Percentiles rank a stretch among this genome's conserved stretches.
Evolutionary conservation across 2,329 filamentous ascomycete species (phyloP).

Genomic region (Botrytis squamosa): DNA sequence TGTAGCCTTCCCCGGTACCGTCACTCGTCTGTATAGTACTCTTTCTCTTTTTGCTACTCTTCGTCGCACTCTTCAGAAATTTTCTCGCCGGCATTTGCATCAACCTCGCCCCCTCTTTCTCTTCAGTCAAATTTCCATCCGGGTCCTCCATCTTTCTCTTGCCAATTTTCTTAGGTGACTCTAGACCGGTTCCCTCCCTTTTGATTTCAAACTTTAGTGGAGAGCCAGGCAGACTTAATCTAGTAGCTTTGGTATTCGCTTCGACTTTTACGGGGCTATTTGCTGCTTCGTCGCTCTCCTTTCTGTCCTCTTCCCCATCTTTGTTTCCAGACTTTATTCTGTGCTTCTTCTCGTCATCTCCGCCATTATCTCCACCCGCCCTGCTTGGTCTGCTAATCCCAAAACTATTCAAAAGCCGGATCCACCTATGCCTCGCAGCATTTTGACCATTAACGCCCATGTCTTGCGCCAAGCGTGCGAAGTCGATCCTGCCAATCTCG

Average conservation of each 20-base stretch:
- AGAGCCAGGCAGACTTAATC: neutral
- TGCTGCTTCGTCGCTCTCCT: neutral
- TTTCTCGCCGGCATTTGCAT: slow-evolving; percentile 5
- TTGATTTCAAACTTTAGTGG: neutral
- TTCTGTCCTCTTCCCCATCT: neutral
- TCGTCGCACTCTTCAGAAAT: neutral
- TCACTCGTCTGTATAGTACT: neutral
- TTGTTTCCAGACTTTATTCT: neutral
- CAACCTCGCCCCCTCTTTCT: neutral
- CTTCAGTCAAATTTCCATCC: neutral
- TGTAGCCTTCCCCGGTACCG: neutral
- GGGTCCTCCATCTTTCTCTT: neutral
- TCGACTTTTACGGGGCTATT: neutral
- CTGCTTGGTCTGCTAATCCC: neutral
- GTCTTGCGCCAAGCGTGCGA: neutral
- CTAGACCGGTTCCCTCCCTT: neutral
- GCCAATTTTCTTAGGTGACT: neutral
- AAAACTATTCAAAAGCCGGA: neutral
- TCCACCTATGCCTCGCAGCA: neutral
- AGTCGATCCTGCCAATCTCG: neutral
- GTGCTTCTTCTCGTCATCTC: neutral
- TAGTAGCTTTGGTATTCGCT: neutral
- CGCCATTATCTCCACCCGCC: neutral
- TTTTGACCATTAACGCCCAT: neutral
- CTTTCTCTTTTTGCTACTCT: neutral